These are phyloP conservation scores for Termitomyces eurrhizus DNA, from an alignment of 768 basidiomycete genomes.

Conservation along the genomic window DNA sequence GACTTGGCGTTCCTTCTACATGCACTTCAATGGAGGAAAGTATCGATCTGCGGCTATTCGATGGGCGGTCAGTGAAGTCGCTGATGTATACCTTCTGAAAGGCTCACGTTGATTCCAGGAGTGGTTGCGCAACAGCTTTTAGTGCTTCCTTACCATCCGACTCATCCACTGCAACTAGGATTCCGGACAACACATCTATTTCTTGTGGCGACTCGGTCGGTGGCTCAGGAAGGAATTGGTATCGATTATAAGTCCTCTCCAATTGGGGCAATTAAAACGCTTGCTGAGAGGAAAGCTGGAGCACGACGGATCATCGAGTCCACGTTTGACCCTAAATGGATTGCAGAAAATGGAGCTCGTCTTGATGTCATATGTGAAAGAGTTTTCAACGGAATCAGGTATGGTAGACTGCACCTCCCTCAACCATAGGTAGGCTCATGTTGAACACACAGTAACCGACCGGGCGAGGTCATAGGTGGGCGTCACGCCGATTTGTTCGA, in stretches of 20 bases:
- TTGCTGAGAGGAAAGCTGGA: slow-evolving; percentile 22
- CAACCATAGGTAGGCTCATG: background rate
- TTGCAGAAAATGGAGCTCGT: slow-evolving; percentile 19
- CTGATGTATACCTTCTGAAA: background rate
- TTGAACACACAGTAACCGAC: slow-evolving; percentile 18
- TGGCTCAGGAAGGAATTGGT: slow-evolving; percentile 20
- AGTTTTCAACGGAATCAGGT: slow-evolving; percentile 18
- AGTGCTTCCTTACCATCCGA: slow-evolving; percentile 35
- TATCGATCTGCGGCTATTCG: slow-evolving; percentile 45
- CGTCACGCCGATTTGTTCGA: background rate
- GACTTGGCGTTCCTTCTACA: slow-evolving; percentile 39
- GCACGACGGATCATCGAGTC: slow-evolving; percentile 21
- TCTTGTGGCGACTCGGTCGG: slow-evolving; percentile 32
- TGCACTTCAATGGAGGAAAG: slow-evolving; percentile 34
- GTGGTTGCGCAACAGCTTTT: slow-evolving; percentile 40
- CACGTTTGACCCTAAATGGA: slow-evolving; percentile 25
- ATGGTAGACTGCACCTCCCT: background rate
- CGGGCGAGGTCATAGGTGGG: slow-evolving; percentile 25
- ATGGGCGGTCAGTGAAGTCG: slow-evolving; percentile 42
- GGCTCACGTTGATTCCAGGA: slow-evolving; percentile 22
- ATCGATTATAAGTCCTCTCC: slow-evolving; percentile 21
- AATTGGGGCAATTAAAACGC: slow-evolving; percentile 19
- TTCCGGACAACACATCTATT: slow-evolving; percentile 40
- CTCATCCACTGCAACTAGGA: slow-evolving; percentile 29
- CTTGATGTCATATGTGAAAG: slow-evolving; percentile 22